phyloP scores from a whole-genome alignment of 108 stramenopile genomes.

The Discostella pseudostelligera region DNA sequence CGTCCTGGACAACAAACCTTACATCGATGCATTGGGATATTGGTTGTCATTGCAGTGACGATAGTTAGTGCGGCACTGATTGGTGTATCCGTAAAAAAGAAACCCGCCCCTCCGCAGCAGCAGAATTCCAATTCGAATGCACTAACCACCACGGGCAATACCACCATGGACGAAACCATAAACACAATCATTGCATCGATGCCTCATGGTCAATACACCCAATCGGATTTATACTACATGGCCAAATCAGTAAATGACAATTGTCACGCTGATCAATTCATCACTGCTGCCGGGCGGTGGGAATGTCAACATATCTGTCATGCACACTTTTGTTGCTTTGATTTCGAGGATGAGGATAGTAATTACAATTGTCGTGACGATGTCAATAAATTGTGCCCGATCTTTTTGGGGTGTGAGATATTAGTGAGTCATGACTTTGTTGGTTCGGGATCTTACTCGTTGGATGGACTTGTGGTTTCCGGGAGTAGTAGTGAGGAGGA shows the following conservation, averaged over 20 bases:
- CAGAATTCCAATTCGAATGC: too few species aligned
- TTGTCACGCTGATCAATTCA: constrained; percentile 10
- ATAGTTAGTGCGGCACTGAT: neutral
- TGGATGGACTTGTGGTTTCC: constrained; percentile 1
- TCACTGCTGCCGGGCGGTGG: constrained; percentile 5
- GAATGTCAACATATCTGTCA: constrained; percentile 34
- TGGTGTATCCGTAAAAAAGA: neutral
- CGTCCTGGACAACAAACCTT: constrained; percentile 7
- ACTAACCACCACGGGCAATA: neutral
- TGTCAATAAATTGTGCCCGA: constrained; percentile 11
- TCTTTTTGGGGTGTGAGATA: constrained; percentile 19
- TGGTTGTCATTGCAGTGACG: constrained; percentile 3
- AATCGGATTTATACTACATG: constrained; percentile 19
- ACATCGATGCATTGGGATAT: constrained; percentile 6
- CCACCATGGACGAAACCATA: neutral
- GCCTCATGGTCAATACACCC: constrained; percentile 1
- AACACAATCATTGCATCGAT: neutral
- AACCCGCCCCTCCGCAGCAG: too few species aligned
- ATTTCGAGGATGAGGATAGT: constrained; percentile 10
- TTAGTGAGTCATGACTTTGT: constrained; percentile 9
- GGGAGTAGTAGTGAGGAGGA: neutral
- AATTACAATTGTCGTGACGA: constrained; percentile 32
- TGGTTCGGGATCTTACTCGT: neutral
- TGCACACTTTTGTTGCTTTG: constrained; percentile 39
- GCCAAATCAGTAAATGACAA: constrained; percentile 17